A percentile compares a stretch with the other conserved stretches of the same genome.
phyloP scores from a whole-genome alignment of 352 stramenopile genomes.

The Globisporangium iwayamae region DNA sequence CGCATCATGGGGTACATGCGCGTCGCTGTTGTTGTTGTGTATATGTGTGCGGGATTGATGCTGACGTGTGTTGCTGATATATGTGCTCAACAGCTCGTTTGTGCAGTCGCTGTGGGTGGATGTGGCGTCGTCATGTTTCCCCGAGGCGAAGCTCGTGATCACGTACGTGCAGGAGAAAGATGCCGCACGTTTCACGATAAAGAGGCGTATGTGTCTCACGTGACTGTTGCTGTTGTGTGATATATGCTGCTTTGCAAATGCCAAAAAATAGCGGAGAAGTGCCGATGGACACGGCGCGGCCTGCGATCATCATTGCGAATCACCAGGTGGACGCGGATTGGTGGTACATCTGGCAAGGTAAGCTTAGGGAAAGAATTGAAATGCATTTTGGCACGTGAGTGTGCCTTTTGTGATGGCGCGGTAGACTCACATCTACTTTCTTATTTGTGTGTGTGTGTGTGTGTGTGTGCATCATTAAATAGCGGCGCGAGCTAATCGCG shows the following conservation, averaged over 20 bases:
- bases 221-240: constrained; percentile 1
- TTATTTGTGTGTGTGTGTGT: neutral
- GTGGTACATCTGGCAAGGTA: constrained; percentile 89
- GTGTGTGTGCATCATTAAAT: constrained; percentile 5
- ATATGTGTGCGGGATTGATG: neutral
- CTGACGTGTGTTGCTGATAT: constrained; percentile 4
- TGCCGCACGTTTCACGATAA: too few relatives aligned
- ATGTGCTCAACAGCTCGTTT: constrained; percentile 29
- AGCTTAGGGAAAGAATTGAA: neutral
- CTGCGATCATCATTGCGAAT: constrained; percentile 88
- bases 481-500: constrained; percentile 52
- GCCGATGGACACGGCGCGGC: constrained; percentile 63
- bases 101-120: constrained; percentile 85
- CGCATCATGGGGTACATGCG: constrained; percentile 55
- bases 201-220: neutral
- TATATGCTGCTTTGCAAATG: neutral
- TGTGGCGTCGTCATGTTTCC: constrained; percentile 81
- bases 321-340: constrained; percentile 92
- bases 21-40: neutral
- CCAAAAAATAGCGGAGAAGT: constrained; percentile 53
- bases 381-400: too few relatives aligned
- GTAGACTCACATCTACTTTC: neutral
- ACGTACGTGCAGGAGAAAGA: constrained; percentile 42
- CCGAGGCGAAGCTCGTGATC: constrained; percentile 75
- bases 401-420: neutral